These are phyloP conservation scores for Rickenella mellea DNA, from an alignment of 768 basidiomycete species.

Conservation along the genomic window DNA sequence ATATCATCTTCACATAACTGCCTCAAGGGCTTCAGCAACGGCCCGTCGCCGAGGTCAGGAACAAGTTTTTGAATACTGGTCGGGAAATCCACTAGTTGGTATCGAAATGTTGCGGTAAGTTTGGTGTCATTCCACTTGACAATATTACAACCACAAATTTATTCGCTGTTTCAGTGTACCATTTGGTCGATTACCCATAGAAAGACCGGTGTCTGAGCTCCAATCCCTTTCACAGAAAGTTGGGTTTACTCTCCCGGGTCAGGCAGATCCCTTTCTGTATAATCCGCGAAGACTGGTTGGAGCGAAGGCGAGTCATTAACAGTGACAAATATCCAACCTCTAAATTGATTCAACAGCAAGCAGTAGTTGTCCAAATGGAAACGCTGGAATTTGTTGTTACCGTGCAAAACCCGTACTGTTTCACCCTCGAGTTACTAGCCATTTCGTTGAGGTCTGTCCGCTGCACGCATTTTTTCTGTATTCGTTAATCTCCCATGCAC, in stretches of 20 bases:
- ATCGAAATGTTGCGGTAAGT: conserved; percentile 72
- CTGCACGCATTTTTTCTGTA: conserved; percentile 1
- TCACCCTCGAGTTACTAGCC: conserved; percentile 82
- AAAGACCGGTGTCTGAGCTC: conserved; percentile 57
- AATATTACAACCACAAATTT: conserved; percentile 6
- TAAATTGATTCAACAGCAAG: conserved; percentile 33
- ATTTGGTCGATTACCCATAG: conserved; percentile 57
- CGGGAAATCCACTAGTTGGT: conserved; percentile 69
- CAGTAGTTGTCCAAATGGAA: conserved; percentile 76
- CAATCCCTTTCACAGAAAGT: conserved; percentile 28
- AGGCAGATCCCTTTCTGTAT: conserved; percentile 80
- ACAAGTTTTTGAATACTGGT: conserved; percentile 76
- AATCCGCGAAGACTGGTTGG: conserved; percentile 66
- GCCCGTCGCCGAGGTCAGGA: conserved; percentile 71
- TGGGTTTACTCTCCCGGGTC: conserved; percentile 33
- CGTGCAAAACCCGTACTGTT: conserved; percentile 86
- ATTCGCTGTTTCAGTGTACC: conserved; percentile 42
- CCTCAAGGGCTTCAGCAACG: conserved; percentile 61
- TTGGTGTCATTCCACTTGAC: conserved; percentile 16
- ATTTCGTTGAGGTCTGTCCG: conserved; percentile 63
- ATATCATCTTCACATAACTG: conserved; percentile 63
- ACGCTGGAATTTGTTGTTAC: conserved; percentile 71
- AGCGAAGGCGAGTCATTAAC: conserved; percentile 39
- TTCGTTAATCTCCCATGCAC: conserved; percentile 5
- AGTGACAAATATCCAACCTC: background rate